These are phyloP conservation scores for Forsythia suspensa DNA, from an alignment of 257 asterid species.

Conservation along the genomic window DNA sequence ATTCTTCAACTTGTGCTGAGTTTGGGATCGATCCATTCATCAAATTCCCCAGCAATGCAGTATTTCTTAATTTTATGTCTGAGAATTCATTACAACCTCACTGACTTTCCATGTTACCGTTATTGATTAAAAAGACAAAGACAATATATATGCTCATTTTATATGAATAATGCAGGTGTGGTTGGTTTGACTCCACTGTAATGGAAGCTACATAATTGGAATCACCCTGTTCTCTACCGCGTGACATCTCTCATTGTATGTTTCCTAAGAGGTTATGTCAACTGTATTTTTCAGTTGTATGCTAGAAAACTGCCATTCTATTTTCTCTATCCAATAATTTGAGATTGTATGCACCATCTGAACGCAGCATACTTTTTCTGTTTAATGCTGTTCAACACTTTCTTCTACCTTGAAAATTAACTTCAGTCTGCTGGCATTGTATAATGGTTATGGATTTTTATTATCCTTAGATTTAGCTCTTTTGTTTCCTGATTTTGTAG, in stretches of 20 bases:
- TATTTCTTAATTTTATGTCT: not conserved
- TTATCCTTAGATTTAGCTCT: too few species aligned
- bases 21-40: not conserved
- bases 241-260: slow-evolving; percentile 1
- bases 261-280: slow-evolving; percentile 34
- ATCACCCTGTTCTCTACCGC: not conserved
- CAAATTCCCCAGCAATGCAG: not conserved
- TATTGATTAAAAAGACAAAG: not conserved
- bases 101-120: not conserved
- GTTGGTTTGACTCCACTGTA: slow-evolving; percentile 84
- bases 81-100: not conserved
- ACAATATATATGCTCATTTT: not conserved
- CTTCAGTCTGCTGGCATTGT: too few species aligned
- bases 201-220: slow-evolving; percentile 13
- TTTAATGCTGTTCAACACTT: not conserved
- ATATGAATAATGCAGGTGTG: slow-evolving; percentile 47
- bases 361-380: not conserved
- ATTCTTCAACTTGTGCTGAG: not conserved
- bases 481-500: too few species aligned
- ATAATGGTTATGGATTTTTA: too few species aligned
- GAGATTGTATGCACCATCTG: slow-evolving; percentile 11
- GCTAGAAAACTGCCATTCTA: slow-evolving; percentile 9
- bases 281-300: slow-evolving; percentile 14
- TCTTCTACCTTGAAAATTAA: not conserved
- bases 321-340: slow-evolving; percentile 12